Evolutionary conservation across 352 stramenopile genomes (phyloP), one percentile per base, ranked within the genome.

Genomic region (Globisporangium nodosum): DNA sequence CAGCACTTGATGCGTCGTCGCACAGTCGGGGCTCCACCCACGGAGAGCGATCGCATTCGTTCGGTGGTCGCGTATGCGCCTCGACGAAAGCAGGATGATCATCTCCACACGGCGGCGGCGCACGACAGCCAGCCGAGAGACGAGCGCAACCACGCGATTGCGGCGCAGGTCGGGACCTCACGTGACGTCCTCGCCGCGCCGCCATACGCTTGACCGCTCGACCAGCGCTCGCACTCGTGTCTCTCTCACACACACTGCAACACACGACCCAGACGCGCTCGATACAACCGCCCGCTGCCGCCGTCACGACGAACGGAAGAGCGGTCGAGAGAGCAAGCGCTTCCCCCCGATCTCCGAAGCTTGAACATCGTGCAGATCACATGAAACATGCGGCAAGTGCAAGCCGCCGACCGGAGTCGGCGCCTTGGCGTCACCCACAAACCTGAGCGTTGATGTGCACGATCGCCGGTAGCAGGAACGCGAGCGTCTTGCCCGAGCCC

Each of bases 381-480:
- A 42, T 42, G 35, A 42, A 42, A 15, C 35, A 42, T 42, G 35
- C 12, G 35, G 5, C 31, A 35, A 42, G 5, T 5, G 33, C 33
- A 7, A 42, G 11, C 35, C 35, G 35, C 11, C 35, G 9, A 42
- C 35, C 31, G 31, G 5, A 7, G 35, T 42, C 35, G 35, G 11
- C 35, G 35, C 35, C 35, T 42, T 42, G 35, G 69, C 63, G 69
- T 73, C 70, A 79, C 64, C 30, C 60, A 91, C 84, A 83, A 94
- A 98, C 96, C 94, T 99, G 96, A 66, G 96, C 97, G 80, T 99
- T 99, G 83, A 99, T 99, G 78, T 99, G 97, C 66, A 99, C 98
- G 87, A 99, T 99, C 39, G 92, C 97, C 13, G 97, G 97, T n/a
- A 99, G 80, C 68, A 99, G 86, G 81, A 99, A 99, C 37, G 97